phyloP scores from a whole-genome alignment of 495 filamentous ascomycete genomes.

The Trichocladium uniseriatum region DNA sequence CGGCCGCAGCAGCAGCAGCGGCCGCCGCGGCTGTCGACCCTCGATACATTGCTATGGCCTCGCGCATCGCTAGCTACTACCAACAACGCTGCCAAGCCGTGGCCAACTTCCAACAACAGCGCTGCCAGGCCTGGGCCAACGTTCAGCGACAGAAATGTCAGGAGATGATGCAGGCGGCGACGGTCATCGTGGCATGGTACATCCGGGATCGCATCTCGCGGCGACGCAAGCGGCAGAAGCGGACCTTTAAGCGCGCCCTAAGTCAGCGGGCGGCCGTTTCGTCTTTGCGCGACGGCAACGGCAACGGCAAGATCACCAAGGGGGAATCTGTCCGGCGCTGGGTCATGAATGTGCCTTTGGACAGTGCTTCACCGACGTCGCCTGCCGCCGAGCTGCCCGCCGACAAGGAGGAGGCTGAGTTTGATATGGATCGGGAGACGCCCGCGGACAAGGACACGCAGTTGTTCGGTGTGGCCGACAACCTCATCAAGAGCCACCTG shows the following conservation, averaged over 20 bases:
- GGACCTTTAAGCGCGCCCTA: slow-evolving; percentile 15
- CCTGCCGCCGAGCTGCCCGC: neutral
- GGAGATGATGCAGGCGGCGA: slow-evolving; percentile 31
- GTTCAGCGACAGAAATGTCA: slow-evolving; percentile 27
- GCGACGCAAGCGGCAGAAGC: slow-evolving; percentile 14
- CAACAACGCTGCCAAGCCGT: slow-evolving; percentile 30
- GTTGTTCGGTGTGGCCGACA: slow-evolving; percentile 24
- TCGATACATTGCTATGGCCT: slow-evolving; percentile 27
- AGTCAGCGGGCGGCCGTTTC: no score
- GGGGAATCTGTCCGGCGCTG: slow-evolving; percentile 28
- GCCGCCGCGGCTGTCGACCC: slow-evolving; percentile 17
- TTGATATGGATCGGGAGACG: slow-evolving; percentile 24
- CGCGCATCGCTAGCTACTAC: slow-evolving; percentile 32
- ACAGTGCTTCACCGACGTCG: neutral
- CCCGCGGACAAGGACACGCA: slow-evolving; percentile 23
- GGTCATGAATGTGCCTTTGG: slow-evolving; percentile 24
- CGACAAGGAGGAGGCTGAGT: slow-evolving; percentile 18
- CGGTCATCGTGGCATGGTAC: slow-evolving; percentile 33
- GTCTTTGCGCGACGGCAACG: neutral
- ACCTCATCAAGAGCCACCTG: slow-evolving; percentile 30
- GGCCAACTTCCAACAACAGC: slow-evolving; percentile 28
- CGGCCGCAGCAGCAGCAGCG: neutral
- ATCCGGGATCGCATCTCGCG: slow-evolving; percentile 28
- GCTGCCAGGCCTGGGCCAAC: slow-evolving; percentile 30
- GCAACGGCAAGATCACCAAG: slow-evolving; percentile 16